Conservation (phyloP, 2,329 filamentous ascomycete genomes). For the Aspergillus sojae region DNA sequence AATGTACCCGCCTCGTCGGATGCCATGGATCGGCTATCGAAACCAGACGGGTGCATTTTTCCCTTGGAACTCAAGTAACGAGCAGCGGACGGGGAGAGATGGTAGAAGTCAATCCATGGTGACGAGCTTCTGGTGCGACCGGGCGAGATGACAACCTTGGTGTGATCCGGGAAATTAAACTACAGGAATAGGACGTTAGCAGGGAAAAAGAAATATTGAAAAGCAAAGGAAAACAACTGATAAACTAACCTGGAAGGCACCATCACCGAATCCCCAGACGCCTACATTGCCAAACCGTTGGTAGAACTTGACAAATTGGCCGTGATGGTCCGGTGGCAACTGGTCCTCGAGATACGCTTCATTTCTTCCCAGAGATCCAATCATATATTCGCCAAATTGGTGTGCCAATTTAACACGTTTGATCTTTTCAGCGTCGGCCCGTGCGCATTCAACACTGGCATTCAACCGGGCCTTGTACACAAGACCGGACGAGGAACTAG, state of each 20-base stretch:
- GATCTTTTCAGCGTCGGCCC: constrained; percentile 50
- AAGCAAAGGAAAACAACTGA: neutral
- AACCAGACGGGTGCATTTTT: constrained; percentile 47
- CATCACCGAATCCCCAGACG: constrained; percentile 55
- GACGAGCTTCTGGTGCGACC: constrained; percentile 42
- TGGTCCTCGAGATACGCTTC: constrained; percentile 34
- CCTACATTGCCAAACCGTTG: constrained; percentile 55
- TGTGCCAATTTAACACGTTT: constrained; percentile 52
- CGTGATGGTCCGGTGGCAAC: constrained; percentile 27
- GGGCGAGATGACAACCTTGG: constrained; percentile 52
- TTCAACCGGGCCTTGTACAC: constrained; percentile 39
- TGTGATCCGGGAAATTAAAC: constrained; percentile 58
- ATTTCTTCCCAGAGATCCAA: constrained; percentile 48
- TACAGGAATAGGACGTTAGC: constrained; percentile 13
- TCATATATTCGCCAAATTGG: constrained; percentile 57
- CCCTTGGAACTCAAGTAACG: constrained; percentile 45
- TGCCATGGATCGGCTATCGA: constrained; percentile 45
- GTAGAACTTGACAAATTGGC: constrained; percentile 53
- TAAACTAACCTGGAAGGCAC: constrained; percentile 46
- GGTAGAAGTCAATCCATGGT: constrained; percentile 52
- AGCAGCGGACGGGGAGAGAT: constrained; percentile 50
- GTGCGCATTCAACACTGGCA: constrained; percentile 34
- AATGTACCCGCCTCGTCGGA: constrained; percentile 46
- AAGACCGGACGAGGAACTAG: constrained; percentile 22
- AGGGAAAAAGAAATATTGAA: neutral